Percentiles rank a stretch among this genome's conserved stretches.
Conservation (phyloP, 2,329 filamentous ascomycete species). For the Aspergillus tamarii region DNA sequence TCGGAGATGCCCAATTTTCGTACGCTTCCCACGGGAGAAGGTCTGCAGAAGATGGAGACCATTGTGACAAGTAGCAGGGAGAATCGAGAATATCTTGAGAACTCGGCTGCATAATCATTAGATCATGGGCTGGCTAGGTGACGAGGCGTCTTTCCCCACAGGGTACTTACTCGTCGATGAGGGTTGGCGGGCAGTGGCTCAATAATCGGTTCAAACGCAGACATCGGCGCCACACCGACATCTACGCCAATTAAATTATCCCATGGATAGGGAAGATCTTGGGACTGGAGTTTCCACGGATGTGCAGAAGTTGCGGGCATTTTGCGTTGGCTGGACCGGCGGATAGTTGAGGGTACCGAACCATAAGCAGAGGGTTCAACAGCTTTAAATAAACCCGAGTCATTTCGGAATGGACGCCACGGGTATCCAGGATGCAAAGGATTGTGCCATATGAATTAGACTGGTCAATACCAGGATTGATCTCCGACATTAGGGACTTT, state of each 20-base stretch:
- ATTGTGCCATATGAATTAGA: constrained; percentile 2
- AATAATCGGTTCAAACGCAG: not conserved
- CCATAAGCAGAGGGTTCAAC: not conserved
- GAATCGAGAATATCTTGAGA: not conserved
- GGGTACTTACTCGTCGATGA: not conserved
- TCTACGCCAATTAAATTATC: not conserved
- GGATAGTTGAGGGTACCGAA: not conserved
- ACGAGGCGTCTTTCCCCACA: not conserved
- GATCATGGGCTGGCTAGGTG: not conserved
- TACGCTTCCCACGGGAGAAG: constrained; percentile 1
- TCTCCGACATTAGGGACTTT: constrained; percentile 3
- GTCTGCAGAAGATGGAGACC: not conserved
- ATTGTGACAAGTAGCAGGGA: constrained; percentile 2
- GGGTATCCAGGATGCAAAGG: not conserved
- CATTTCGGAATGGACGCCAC: not conserved
- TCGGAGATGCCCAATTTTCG: not conserved
- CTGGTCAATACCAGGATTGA: not conserved
- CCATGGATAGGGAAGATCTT: constrained; percentile 3
- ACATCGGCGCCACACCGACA: not conserved
- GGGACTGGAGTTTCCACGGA: not conserved
- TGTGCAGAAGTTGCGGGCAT: not conserved
- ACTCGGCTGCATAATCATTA: not conserved
- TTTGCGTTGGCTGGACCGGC: not conserved
- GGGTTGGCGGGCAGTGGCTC: not conserved
- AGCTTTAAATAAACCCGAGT: not conserved